These are phyloP conservation scores for Gynostemma pentaphyllum DNA, from an alignment of 306 rosid species.

Conservation along the genomic window DNA sequence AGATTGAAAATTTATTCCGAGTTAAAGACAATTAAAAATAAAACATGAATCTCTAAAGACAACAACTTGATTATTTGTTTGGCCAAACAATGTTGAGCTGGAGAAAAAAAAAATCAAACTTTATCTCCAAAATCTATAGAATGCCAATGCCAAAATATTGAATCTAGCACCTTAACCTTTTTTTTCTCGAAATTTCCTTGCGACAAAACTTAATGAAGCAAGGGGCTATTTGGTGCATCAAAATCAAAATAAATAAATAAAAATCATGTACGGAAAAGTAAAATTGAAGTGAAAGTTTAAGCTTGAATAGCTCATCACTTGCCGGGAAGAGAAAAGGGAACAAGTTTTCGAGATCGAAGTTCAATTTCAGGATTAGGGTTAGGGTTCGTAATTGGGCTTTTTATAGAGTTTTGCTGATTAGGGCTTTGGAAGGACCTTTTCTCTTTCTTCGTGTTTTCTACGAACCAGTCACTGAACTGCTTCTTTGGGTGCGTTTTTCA, in stretches of 20 bases:
- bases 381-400: background rate
- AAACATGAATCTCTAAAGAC: background rate
- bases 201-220: conserved; percentile 20
- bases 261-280: background rate
- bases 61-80: background rate
- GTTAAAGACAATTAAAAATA: background rate
- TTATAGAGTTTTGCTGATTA: background rate
- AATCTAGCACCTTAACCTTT: conserved; percentile 27
- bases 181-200: conserved; percentile 34
- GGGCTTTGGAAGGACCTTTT: too few relatives aligned
- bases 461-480: too few relatives aligned
- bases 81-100: conserved; percentile 12
- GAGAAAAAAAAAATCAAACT: background rate
- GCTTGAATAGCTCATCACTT: background rate
- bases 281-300: background rate
- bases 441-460: too few relatives aligned
- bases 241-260: too few relatives aligned
- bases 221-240: conserved; percentile 39
- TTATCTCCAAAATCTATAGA: conserved; percentile 6
- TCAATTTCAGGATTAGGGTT: background rate
- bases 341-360: background rate
- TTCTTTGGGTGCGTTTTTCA: too few relatives aligned
- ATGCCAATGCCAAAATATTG: conserved; percentile 17
- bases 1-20: background rate
- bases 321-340: background rate